Conservation (phyloP, 371 early-diverging fungal genomes). For the Dichotomocladium elegans region DNA sequence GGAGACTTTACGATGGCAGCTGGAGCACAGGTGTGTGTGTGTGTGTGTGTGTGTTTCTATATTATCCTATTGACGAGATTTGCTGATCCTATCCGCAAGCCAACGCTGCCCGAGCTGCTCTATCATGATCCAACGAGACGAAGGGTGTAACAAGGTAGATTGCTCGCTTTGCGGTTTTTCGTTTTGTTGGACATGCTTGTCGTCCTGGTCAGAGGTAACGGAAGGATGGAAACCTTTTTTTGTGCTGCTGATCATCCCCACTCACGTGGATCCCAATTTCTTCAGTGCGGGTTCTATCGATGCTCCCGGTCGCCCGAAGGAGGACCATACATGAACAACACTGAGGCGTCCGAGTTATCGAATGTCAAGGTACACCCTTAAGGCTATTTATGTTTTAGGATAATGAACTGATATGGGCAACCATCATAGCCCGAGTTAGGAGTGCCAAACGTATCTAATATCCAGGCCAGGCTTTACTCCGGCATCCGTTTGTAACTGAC, state of each 20-base stretch:
- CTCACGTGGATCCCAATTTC: no score
- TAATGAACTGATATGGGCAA: no score
- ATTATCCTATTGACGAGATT: no score
- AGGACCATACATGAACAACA: neutral
- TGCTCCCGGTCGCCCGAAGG: slow-evolving; percentile 2
- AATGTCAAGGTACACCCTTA: neutral
- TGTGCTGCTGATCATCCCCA: neutral
- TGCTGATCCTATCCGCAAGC: slow-evolving; percentile 12
- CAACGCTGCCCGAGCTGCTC: slow-evolving; percentile 70
- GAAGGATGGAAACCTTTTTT: neutral
- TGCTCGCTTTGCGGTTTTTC: slow-evolving; percentile 69
- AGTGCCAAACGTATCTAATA: no score
- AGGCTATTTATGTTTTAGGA: no score
- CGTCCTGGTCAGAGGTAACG: slow-evolving; percentile 37
- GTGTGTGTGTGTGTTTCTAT: neutral
- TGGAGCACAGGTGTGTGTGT: slow-evolving; percentile 15
- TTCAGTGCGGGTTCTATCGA: slow-evolving; percentile 18
- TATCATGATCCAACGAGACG: slow-evolving; percentile 73
- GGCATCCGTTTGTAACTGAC: no score
- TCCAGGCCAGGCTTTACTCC: no score
- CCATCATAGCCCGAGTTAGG: no score
- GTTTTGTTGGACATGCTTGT: slow-evolving; percentile 65
- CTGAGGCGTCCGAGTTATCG: neutral
- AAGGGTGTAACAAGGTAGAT: slow-evolving; percentile 80
- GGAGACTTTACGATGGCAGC: slow-evolving; percentile 48